A percentile compares a stretch with the other conserved stretches of the same genome.
Conservation (phyloP, 345 rosid genomes). For the Alliaria petiolata region DNA sequence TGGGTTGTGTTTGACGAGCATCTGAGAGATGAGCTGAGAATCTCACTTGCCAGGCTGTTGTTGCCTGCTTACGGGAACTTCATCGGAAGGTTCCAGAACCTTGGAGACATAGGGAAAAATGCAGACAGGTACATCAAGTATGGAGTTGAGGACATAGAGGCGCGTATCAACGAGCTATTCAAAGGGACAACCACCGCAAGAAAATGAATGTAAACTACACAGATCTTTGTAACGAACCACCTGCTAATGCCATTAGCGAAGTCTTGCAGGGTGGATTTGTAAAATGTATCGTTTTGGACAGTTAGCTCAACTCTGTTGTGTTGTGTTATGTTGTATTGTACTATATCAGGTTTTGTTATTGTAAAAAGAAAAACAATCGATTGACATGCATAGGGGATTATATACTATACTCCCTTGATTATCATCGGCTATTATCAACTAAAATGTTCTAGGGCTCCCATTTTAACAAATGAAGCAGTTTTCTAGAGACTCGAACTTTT, state of each 20-base stretch:
- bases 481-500: no score
- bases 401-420: no score
- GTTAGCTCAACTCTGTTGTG: constrained; percentile 15
- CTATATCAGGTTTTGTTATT: background rate
- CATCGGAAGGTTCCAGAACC: constrained; percentile 48
- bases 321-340: constrained; percentile 20
- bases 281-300: constrained; percentile 16
- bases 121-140: constrained; percentile 42
- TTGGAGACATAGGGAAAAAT: constrained; percentile 54
- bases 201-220: constrained; percentile 40
- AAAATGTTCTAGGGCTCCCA: background rate
- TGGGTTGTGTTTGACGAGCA: constrained; percentile 69
- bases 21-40: constrained; percentile 55
- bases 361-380: background rate
- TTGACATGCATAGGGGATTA: background rate
- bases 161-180: constrained; percentile 51
- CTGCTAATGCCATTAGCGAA: constrained; percentile 23
- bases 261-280: constrained; percentile 27
- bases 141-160: constrained; percentile 51
- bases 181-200: constrained; percentile 50
- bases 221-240: constrained; percentile 8
- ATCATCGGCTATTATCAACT: no score
- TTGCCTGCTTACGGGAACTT: constrained; percentile 61
- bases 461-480: no score
- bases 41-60: constrained; percentile 41